Conservation (phyloP, 805 yeast species). For the Ogataea neopini region DNA sequence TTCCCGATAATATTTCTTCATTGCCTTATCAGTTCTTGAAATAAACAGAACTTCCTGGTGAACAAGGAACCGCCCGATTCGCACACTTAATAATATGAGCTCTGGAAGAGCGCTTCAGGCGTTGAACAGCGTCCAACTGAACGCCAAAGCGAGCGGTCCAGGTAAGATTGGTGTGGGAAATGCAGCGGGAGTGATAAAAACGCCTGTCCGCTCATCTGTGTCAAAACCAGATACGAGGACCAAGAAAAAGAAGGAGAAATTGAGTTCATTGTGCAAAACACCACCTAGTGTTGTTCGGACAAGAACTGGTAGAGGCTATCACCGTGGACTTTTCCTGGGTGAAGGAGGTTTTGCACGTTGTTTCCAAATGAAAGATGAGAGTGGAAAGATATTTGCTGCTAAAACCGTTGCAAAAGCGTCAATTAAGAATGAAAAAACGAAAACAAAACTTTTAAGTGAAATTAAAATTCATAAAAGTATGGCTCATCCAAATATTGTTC, state of each 20-base stretch:
- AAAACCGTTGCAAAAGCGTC: constrained; percentile 97
- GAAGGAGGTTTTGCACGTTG: constrained; percentile 99
- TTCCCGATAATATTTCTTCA: neutral
- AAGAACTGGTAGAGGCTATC: constrained; percentile 83
- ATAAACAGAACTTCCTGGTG: neutral
- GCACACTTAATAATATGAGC: constrained; percentile 24
- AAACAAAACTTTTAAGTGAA: constrained; percentile 82
- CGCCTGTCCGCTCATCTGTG: constrained; percentile 43
- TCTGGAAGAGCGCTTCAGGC: constrained; percentile 51
- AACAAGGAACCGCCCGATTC: neutral
- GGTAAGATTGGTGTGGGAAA: neutral
- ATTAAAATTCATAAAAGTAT: constrained; percentile 92
- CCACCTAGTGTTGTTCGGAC: constrained; percentile 94
- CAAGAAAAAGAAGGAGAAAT: constrained; percentile 83
- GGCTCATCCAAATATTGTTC: constrained; percentile 86
- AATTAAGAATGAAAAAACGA: constrained; percentile 86
- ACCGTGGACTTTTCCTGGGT: constrained; percentile 87
- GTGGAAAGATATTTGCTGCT: constrained; percentile 89
- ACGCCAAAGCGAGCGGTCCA: constrained; percentile 39
- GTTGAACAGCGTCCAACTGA: constrained; percentile 52
- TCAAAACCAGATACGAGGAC: constrained; percentile 31
- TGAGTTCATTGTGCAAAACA: constrained; percentile 89
- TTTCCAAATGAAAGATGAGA: constrained; percentile 90
- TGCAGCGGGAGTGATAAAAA: constrained; percentile 28
- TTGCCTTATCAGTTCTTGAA: neutral